Conservation (phyloP, 208 protist species). For the Acanthamoeba castellanii region DNA sequence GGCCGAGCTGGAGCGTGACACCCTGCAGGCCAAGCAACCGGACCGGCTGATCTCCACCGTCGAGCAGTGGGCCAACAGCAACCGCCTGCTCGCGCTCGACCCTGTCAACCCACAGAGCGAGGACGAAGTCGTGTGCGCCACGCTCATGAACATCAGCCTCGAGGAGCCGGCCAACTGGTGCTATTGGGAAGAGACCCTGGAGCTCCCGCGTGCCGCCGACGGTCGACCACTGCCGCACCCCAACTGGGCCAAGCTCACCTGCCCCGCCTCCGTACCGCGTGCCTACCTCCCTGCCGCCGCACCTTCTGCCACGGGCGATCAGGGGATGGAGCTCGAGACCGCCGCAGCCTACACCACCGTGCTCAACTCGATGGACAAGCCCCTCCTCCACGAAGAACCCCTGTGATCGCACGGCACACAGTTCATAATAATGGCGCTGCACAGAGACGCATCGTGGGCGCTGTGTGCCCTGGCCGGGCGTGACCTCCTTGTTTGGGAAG, state of each 20-base stretch:
- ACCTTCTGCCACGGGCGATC: neutral
- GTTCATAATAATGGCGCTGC: neutral
- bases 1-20: neutral
- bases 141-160: slow-evolving; percentile 73
- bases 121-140: slow-evolving; percentile 53
- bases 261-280: slow-evolving; percentile 10
- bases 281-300: neutral
- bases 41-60: slow-evolving; percentile 7
- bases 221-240: neutral
- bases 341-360: neutral
- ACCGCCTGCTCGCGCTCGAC: neutral
- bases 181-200: slow-evolving; percentile 60
- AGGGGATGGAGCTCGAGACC: slow-evolving; percentile 1
- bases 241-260: slow-evolving; percentile 67
- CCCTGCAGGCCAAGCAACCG: neutral
- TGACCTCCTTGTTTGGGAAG: too few relatives aligned
- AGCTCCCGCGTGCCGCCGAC: neutral
- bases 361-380: neutral
- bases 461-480: too few relatives aligned
- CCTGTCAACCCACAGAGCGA: neutral
- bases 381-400: neutral
- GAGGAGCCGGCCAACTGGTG: slow-evolving; percentile 71
- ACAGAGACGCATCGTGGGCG: too few relatives aligned
- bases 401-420: neutral
- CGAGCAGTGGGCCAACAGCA: slow-evolving; percentile 31